Percentiles rank a stretch among this genome's conserved stretches.
Evolutionary conservation across 345 rosid genomes (phyloP).

Genomic region (Raphanus raphanistrum): DNA sequence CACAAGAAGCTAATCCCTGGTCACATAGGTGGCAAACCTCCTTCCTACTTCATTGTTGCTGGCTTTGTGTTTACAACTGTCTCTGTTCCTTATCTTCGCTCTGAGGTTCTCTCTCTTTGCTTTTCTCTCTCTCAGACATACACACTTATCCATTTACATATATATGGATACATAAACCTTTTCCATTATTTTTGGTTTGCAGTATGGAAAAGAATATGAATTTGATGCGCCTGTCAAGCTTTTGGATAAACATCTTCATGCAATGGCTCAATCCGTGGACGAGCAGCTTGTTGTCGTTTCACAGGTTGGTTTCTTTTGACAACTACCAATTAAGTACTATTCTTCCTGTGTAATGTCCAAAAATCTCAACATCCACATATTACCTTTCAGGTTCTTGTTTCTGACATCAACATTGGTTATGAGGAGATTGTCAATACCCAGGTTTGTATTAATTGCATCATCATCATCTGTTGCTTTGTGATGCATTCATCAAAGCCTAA

Average conservation of each 20-base stretch:
- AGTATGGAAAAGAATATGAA: conserved; percentile 97
- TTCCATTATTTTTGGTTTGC: conserved; percentile 24
- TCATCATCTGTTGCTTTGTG: neutral
- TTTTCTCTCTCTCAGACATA: neutral
- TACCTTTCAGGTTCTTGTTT: conserved; percentile 74
- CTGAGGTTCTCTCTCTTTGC: conserved; percentile 59
- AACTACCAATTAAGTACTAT: neutral
- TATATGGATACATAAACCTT: conserved; percentile 7
- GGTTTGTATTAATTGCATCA: conserved; percentile 41
- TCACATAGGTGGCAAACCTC: conserved; percentile 74
- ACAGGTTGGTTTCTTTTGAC: conserved; percentile 52
- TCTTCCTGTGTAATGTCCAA: neutral
- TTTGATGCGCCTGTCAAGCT: conserved; percentile 95
- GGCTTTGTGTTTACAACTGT: conserved; percentile 88
- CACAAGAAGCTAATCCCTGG: conserved; percentile 88
- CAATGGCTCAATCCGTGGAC: conserved; percentile 80
- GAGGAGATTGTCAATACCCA: conserved; percentile 93
- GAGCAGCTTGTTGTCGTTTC: conserved; percentile 92
- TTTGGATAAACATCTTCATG: conserved; percentile 82
- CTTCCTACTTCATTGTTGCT: conserved; percentile 87
- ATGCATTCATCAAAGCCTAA: conserved; percentile 5
- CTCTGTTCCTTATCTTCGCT: conserved; percentile 87
- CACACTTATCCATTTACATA: neutral
- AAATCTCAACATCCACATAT: conserved; percentile 1
- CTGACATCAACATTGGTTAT: conserved; percentile 90